phyloP scores from a whole-genome alignment of 2,329 filamentous ascomycete species.

The Lasiodiplodia sp. region DNA sequence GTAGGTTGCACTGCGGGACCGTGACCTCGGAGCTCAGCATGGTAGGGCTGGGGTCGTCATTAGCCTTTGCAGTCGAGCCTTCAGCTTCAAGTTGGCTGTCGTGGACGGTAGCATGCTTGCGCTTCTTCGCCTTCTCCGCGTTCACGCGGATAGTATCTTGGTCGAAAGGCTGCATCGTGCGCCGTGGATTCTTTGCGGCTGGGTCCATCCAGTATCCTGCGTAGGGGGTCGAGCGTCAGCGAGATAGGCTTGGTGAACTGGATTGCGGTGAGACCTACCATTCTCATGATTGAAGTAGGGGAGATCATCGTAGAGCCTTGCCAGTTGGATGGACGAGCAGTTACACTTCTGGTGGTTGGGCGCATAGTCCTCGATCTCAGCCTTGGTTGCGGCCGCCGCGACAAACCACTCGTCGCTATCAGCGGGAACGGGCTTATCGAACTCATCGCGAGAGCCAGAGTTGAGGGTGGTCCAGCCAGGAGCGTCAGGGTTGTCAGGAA shows the following conservation, averaged over 20 bases:
- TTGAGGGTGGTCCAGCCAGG: constrained; percentile 1
- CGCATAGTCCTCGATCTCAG: neutral
- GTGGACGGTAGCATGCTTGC: neutral
- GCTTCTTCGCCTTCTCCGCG: neutral
- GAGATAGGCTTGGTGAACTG: too few species aligned
- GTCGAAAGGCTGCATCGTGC: neutral
- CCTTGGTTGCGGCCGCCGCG: neutral
- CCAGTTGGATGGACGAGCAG: neutral
- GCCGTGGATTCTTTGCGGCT: neutral
- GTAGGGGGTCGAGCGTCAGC: neutral
- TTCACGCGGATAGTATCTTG: neutral
- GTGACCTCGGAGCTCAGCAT: neutral
- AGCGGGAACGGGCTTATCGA: neutral
- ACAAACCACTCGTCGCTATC: neutral
- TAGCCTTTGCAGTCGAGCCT: neutral
- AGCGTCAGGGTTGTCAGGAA: neutral
- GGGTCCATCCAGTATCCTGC: constrained; percentile 5
- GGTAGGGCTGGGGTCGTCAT: too few species aligned
- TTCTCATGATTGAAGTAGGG: constrained; percentile 3
- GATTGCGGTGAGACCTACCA: neutral
- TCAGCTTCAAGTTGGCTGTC: neutral
- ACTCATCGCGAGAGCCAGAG: neutral
- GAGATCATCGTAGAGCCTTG: neutral
- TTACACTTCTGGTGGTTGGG: neutral
- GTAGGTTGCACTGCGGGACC: neutral